Evolutionary conservation across 2,329 filamentous ascomycete genomes (phyloP).

Genomic region (Monilinia laxa): DNA sequence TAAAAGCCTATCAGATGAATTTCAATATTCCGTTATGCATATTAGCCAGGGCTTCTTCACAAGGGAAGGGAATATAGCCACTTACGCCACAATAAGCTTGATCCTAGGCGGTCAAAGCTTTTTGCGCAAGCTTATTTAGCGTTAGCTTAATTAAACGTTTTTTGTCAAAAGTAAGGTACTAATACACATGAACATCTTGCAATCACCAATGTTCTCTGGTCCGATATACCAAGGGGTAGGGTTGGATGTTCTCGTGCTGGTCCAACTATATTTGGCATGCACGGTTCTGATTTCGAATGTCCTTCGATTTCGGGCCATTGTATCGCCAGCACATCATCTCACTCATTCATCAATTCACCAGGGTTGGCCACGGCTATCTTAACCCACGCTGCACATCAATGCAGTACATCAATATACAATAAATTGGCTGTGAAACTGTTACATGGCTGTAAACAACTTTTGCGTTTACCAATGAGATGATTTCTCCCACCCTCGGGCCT

Average conservation of each 20-base stretch:
- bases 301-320: not conserved
- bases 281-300: not conserved
- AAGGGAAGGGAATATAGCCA: not conserved
- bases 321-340: conserved; percentile 17
- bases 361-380: not conserved
- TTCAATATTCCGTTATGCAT: conserved; percentile 7
- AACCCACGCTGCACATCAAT: conserved; percentile 1
- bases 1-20: not conserved
- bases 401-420: conserved; percentile 19
- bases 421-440: not conserved
- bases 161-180: not conserved
- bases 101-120: not conserved
- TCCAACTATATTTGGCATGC: not conserved
- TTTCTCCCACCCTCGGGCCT: not conserved
- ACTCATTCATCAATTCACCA: not conserved
- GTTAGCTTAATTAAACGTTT: conserved; percentile 15
- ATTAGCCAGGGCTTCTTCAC: not conserved
- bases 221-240: not conserved
- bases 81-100: conserved; percentile 19
- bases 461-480: conserved; percentile 4
- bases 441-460: conserved; percentile 10
- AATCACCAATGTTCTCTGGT: not conserved
- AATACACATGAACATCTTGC: not conserved
- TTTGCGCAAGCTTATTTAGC: not conserved
- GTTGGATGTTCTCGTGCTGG: conserved; percentile 1